A percentile compares a stretch with the other conserved stretches of the same genome.
Conservation (phyloP, 371 early-diverging fungal genomes). For the Apophysomyces elegans region DNA sequence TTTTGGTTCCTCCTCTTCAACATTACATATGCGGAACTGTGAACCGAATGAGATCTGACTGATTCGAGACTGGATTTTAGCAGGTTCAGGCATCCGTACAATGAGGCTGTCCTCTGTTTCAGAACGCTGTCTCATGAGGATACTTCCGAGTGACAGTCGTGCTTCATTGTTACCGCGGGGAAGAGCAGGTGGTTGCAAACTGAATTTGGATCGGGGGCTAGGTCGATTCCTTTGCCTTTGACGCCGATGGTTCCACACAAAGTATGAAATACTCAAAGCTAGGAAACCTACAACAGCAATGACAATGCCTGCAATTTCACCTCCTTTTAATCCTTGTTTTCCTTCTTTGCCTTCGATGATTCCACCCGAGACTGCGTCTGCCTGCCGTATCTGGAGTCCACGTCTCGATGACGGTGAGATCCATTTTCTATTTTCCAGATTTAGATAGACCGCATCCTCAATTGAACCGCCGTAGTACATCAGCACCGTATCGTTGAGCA, state of each 20-base stretch:
- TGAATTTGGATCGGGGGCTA: slow-evolving; percentile 1
- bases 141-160: background rate
- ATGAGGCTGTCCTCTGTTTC: slow-evolving; percentile 4
- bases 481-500: background rate
- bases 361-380: background rate
- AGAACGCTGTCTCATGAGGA: slow-evolving; percentile 3
- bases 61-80: slow-evolving; percentile 12
- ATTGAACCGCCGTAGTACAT: slow-evolving; percentile 1
- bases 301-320: slow-evolving; percentile 44
- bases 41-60: slow-evolving; percentile 30
- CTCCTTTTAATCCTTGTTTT: slow-evolving; percentile 25
- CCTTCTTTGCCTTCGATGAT: background rate
- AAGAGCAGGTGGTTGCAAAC: background rate
- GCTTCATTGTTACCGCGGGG: background rate
- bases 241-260: slow-evolving; percentile 24
- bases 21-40: slow-evolving; percentile 20
- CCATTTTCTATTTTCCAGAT: background rate
- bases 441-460: background rate
- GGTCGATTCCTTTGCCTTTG: slow-evolving; percentile 11
- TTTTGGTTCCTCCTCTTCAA: slow-evolving; percentile 1
- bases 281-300: slow-evolving; percentile 34
- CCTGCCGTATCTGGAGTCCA: background rate
- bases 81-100: slow-evolving; percentile 6
- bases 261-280: slow-evolving; percentile 30
- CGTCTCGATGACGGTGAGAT: background rate